Conservation (phyloP, 495 filamentous ascomycete species). For the Aspergillus coremiiformis region DNA sequence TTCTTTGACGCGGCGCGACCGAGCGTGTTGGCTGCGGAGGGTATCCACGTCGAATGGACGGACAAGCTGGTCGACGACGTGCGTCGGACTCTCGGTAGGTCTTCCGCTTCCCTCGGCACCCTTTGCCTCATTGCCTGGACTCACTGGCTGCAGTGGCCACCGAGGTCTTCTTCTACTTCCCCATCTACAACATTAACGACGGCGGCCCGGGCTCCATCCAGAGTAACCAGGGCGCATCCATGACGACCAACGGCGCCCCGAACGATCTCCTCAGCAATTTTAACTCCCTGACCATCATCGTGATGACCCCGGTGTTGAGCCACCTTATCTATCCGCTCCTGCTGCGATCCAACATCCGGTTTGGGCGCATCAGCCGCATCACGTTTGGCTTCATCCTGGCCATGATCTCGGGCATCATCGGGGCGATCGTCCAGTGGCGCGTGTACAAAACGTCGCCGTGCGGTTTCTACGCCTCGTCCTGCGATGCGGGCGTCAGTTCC, state of each 20-base stretch:
- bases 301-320: conserved; percentile 56
- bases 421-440: conserved; percentile 56
- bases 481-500: conserved; percentile 35
- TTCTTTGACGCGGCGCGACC: conserved; percentile 64
- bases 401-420: conserved; percentile 46
- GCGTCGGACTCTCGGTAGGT: conserved; percentile 30
- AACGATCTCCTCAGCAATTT: conserved; percentile 67
- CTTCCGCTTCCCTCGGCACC: not conserved
- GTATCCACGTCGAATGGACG: conserved; percentile 38
- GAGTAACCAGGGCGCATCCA: conserved; percentile 50
- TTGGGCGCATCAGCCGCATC: conserved; percentile 60
- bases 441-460: conserved; percentile 52
- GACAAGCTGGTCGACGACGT: conserved; percentile 45
- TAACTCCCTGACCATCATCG: conserved; percentile 61
- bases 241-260: conserved; percentile 59
- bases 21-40: conserved; percentile 43
- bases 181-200: conserved; percentile 45
- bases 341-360: conserved; percentile 45
- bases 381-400: conserved; percentile 57
- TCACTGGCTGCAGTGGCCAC: conserved; percentile 29
- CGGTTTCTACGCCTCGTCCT: conserved; percentile 42
- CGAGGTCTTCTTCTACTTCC: conserved; percentile 48
- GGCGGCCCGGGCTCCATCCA: conserved; percentile 39
- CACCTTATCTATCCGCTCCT: conserved; percentile 57
- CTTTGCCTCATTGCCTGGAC: not conserved